These are phyloP conservation scores for Kokia cookei DNA, from an alignment of 441 rosid genomes.

Conservation along the genomic window DNA sequence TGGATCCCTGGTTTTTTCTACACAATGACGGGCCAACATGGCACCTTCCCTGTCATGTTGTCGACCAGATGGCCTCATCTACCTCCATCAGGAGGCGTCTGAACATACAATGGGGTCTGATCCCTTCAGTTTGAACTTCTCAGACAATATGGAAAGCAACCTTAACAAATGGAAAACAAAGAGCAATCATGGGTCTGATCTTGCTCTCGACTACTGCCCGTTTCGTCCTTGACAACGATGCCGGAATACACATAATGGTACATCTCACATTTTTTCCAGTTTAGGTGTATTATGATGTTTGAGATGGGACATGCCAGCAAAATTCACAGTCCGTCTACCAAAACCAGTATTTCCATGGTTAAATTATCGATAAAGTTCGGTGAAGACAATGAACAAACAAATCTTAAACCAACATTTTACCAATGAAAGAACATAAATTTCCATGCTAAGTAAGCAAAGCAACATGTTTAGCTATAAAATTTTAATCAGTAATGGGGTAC, in stretches of 20 bases:
- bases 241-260: not conserved
- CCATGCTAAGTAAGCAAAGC: not conserved
- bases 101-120: conserved; percentile 94
- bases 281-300: not conserved
- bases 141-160: conserved; percentile 93
- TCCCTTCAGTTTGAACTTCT: conserved; percentile 89
- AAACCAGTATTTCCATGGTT: not conserved
- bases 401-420: not conserved
- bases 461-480: not conserved
- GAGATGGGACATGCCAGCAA: not conserved
- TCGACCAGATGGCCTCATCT: conserved; percentile 91
- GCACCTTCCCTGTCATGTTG: conserved; percentile 86
- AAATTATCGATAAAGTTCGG: not conserved
- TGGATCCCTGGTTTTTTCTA: conserved; percentile 83
- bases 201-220: not conserved
- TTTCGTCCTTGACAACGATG: not conserved
- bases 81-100: conserved; percentile 74
- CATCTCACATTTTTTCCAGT: not conserved
- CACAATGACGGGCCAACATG: conserved; percentile 85
- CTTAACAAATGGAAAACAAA: conserved; percentile 34
- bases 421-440: not conserved
- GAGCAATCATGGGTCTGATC: conserved; percentile 3
- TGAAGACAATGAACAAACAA: not conserved
- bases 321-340: too few relatives aligned
- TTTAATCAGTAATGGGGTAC: not conserved